Evolutionary conservation across 768 basidiomycete genomes (phyloP).

Genomic region (Lentinula lateritia): DNA sequence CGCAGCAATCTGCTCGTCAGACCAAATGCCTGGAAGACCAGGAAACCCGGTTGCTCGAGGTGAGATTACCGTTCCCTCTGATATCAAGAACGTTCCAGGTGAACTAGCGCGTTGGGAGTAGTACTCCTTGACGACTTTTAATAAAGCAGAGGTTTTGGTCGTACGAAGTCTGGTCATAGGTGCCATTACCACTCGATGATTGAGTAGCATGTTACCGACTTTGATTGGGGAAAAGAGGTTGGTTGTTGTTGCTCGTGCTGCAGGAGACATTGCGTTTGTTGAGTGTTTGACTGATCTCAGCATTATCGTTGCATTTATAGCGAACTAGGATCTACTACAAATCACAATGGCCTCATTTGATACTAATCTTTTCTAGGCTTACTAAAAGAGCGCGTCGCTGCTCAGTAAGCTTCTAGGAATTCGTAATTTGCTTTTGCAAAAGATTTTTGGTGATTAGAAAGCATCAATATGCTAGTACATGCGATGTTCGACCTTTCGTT

Average conservation of each 20-base stretch:
- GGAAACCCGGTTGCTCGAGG: constrained; percentile 21
- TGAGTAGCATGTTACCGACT: constrained; percentile 20
- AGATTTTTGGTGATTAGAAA: too few relatives aligned
- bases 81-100: constrained; percentile 29
- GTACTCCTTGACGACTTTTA: constrained; percentile 17
- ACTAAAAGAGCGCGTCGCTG: too few relatives aligned
- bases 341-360: too few relatives aligned
- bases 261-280: neutral
- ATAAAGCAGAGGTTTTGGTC: constrained; percentile 12
- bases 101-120: constrained; percentile 22
- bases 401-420: too few relatives aligned
- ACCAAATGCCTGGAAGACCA: constrained; percentile 32
- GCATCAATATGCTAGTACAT: too few relatives aligned
- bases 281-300: too few relatives aligned
- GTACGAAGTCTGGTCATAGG: constrained; percentile 28
- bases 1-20: constrained; percentile 25
- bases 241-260: neutral
- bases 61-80: constrained; percentile 31
- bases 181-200: constrained; percentile 27
- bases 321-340: too few relatives aligned
- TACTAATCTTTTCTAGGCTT: too few relatives aligned
- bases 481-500: too few relatives aligned
- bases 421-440: too few relatives aligned
- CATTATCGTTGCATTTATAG: too few relatives aligned
- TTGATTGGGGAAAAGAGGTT: constrained; percentile 22